Evolutionary conservation across 2,329 filamentous ascomycete species (phyloP).

Genomic region (Penicillium glabrum): DNA sequence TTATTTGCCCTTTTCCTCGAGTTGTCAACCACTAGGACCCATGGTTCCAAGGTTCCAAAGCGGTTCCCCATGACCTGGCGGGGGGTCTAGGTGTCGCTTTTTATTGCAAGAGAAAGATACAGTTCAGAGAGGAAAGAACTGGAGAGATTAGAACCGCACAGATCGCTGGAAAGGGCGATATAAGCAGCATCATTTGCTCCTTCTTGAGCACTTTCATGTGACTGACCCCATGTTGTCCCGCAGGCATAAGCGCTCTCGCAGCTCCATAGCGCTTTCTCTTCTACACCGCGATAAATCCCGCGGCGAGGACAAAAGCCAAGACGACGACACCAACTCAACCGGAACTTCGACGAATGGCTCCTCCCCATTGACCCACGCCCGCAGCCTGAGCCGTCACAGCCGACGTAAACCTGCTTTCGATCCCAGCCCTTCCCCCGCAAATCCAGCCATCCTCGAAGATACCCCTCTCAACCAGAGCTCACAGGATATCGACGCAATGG

Average conservation of each 20-base stretch:
- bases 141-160: not conserved
- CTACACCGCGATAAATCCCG: conserved; percentile 52
- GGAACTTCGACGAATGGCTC: conserved; percentile 30
- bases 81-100: not conserved
- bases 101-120: not conserved
- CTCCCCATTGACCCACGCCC: conserved; percentile 27
- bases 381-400: conserved; percentile 31
- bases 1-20: not conserved
- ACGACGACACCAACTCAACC: conserved; percentile 27
- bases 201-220: conserved; percentile 12
- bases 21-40: conserved; percentile 4
- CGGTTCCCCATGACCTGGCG: not conserved
- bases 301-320: conserved; percentile 31
- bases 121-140: not conserved
- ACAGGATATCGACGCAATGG: conserved; percentile 22
- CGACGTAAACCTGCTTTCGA: conserved; percentile 31
- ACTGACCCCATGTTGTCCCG: conserved; percentile 17
- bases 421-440: conserved; percentile 8
- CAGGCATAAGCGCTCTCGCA: conserved; percentile 56
- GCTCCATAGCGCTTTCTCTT: conserved; percentile 54
- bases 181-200: conserved; percentile 1
- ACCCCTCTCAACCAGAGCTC: conserved; percentile 23
- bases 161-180: not conserved
- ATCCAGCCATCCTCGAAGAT: conserved; percentile 29
- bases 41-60: conserved; percentile 6